These are phyloP conservation scores for Teratosphaeria gauchensis DNA, from an alignment of 2,329 filamentous ascomycete species.

Conservation along the genomic window DNA sequence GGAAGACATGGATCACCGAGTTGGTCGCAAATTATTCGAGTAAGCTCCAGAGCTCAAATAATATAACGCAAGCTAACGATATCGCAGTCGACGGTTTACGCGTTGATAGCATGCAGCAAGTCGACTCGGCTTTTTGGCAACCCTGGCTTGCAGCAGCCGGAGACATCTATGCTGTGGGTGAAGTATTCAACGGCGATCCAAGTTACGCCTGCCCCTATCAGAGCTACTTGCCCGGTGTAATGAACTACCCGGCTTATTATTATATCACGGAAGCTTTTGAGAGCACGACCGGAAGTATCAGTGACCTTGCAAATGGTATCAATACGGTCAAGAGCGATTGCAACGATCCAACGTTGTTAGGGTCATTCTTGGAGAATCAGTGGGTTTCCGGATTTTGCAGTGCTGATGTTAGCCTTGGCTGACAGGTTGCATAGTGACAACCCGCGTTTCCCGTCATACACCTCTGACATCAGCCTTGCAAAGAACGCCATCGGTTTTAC, in stretches of 20 bases:
- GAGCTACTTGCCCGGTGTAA: conserved; percentile 21
- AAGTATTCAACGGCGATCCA: conserved; percentile 19
- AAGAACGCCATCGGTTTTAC: conserved; percentile 52
- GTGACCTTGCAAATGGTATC: conserved; percentile 25
- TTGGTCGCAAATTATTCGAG: conserved; percentile 50
- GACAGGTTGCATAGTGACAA: conserved; percentile 17
- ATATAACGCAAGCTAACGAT: conserved; percentile 1
- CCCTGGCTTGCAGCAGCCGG: conserved; percentile 12
- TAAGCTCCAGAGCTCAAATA: conserved; percentile 1
- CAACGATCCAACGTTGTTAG: conserved; percentile 28
- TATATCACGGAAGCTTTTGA: conserved; percentile 26
- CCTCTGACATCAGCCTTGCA: conserved; percentile 43
- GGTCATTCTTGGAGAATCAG: conserved; percentile 29
- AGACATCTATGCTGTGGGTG: conserved; percentile 21
- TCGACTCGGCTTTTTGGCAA: conserved; percentile 14
- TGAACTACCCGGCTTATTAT: conserved; percentile 37
- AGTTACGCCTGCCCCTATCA: conserved; percentile 14
- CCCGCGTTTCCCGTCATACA: conserved; percentile 31
- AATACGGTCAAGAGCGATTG: conserved; percentile 13
- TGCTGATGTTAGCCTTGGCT: background rate
- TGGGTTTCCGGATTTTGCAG: conserved; percentile 11
- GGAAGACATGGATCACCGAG: conserved; percentile 48
- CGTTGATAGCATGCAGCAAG: conserved; percentile 38
- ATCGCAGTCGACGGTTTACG: conserved; percentile 32
- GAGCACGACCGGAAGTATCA: conserved; percentile 26